Evolutionary conservation across 768 basidiomycete species (phyloP).

Genomic region (Calocera cornea): DNA sequence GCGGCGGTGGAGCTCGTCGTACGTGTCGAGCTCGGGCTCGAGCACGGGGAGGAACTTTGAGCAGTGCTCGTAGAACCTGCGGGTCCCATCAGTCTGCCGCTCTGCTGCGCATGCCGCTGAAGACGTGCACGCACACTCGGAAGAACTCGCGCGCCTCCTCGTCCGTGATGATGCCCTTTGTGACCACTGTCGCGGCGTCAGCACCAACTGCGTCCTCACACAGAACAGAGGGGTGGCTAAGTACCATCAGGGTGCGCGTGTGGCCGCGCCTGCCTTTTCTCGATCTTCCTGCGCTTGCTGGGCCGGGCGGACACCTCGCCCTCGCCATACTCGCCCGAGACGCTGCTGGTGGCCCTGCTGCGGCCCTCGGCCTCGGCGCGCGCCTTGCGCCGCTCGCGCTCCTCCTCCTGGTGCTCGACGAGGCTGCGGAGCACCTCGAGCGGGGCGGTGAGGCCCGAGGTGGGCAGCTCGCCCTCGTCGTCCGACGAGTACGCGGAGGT

Average conservation of each 20-base stretch:
- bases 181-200: slow-evolving; percentile 45
- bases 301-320: slow-evolving; percentile 36
- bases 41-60: slow-evolving; percentile 84
- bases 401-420: not conserved
- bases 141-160: slow-evolving; percentile 76
- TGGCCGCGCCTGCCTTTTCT: slow-evolving; percentile 43
- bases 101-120: not conserved
- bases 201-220: not conserved
- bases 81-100: not conserved
- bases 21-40: slow-evolving; percentile 70
- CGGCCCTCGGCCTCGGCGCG: slow-evolving; percentile 1
- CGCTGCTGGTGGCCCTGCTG: slow-evolving; percentile 12
- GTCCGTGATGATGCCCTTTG: slow-evolving; percentile 67
- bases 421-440: slow-evolving; percentile 46
- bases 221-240: slow-evolving; percentile 3
- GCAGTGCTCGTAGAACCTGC: slow-evolving; percentile 83
- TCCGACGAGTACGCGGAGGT: slow-evolving; percentile 74
- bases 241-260: slow-evolving; percentile 69
- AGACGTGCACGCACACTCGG: slow-evolving; percentile 45
- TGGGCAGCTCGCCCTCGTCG: slow-evolving; percentile 70
- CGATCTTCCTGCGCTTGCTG: slow-evolving; percentile 55
- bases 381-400: not conserved
- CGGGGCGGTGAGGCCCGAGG: slow-evolving; percentile 68
- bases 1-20: slow-evolving; percentile 68
- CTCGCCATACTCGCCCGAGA: slow-evolving; percentile 12